Evolutionary conservation across 805 yeast genomes (phyloP).

Genomic region (Yamadazyma kitorensis): DNA sequence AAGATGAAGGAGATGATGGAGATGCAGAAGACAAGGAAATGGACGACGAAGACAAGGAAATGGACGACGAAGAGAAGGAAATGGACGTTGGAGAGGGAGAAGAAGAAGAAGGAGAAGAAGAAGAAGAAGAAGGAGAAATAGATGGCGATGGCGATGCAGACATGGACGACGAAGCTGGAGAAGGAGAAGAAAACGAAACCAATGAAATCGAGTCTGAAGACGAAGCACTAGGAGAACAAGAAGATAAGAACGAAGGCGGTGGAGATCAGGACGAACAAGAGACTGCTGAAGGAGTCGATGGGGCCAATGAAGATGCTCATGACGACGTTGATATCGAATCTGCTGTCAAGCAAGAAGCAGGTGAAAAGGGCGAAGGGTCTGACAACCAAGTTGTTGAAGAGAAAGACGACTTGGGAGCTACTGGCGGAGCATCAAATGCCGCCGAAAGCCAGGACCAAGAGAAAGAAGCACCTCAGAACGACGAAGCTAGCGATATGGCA

Average conservation of each 20-base stretch:
- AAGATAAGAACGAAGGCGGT: slow-evolving; percentile 40
- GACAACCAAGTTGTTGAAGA: slow-evolving; percentile 55
- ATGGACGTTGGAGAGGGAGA: slow-evolving; percentile 24
- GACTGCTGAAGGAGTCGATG: slow-evolving; percentile 53
- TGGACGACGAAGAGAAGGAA: slow-evolving; percentile 21
- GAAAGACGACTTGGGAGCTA: slow-evolving; percentile 65
- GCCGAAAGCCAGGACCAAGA: slow-evolving; percentile 39
- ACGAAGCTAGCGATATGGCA: slow-evolving; percentile 64
- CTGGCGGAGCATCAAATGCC: slow-evolving; percentile 48
- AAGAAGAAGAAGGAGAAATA: slow-evolving; percentile 19
- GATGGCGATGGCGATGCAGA: slow-evolving; percentile 32
- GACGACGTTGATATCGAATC: slow-evolving; percentile 55
- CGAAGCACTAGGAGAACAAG: slow-evolving; percentile 24
- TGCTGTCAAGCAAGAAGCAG: slow-evolving; percentile 57
- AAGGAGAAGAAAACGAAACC: slow-evolving; percentile 27
- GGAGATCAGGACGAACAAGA: slow-evolving; percentile 29
- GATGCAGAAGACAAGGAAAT: slow-evolving; percentile 23
- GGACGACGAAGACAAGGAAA: slow-evolving; percentile 15
- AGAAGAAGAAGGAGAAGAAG: slow-evolving; percentile 19
- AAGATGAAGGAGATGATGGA: slow-evolving; percentile 29
- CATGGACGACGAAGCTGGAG: slow-evolving; percentile 37
- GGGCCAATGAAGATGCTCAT: slow-evolving; percentile 40
- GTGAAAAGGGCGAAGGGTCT: slow-evolving; percentile 62
- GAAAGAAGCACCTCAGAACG: slow-evolving; percentile 35
- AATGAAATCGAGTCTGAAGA: slow-evolving; percentile 31